Percentiles rank a stretch among this genome's conserved stretches.
These are phyloP conservation scores for Rhodosporidiobolus sp. DNA, from an alignment of 768 basidiomycete genomes.

Conservation along the genomic window DNA sequence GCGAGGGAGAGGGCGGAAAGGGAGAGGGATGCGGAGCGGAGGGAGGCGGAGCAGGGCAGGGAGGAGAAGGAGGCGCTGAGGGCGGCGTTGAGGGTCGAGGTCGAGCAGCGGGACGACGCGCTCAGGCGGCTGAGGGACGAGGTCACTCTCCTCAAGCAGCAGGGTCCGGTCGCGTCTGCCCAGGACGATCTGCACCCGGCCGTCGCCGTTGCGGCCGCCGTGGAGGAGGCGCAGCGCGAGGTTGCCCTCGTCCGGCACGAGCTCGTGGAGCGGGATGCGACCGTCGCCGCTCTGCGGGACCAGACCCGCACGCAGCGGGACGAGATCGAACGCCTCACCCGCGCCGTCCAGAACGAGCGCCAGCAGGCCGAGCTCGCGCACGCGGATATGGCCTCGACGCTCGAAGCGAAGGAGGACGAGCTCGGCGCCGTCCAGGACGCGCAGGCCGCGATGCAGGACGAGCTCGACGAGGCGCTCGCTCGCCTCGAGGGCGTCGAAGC, in stretches of 20 bases:
- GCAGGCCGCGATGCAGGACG: slow-evolving; percentile 4
- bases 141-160: not conserved
- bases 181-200: no score
- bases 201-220: no score
- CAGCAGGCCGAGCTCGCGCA: slow-evolving; percentile 19
- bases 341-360: slow-evolving; percentile 5
- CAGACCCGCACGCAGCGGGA: not conserved
- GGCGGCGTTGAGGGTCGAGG: not conserved
- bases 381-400: not conserved
- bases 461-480: slow-evolving; percentile 7
- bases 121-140: slow-evolving; percentile 1
- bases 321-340: not conserved
- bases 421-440: not conserved
- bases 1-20: slow-evolving; percentile 3
- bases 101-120: not conserved
- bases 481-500: slow-evolving; percentile 8
- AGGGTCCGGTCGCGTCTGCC: no score
- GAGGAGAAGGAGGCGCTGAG: not conserved
- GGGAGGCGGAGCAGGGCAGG: not conserved
- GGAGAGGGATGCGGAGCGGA: not conserved
- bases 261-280: slow-evolving; percentile 10
- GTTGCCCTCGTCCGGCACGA: slow-evolving; percentile 4
- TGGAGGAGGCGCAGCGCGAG: not conserved
- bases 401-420: not conserved
- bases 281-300: slow-evolving; percentile 12